phyloP scores from a whole-genome alignment of 306 rosid species.

The Oxytropis ochrocephala region DNA sequence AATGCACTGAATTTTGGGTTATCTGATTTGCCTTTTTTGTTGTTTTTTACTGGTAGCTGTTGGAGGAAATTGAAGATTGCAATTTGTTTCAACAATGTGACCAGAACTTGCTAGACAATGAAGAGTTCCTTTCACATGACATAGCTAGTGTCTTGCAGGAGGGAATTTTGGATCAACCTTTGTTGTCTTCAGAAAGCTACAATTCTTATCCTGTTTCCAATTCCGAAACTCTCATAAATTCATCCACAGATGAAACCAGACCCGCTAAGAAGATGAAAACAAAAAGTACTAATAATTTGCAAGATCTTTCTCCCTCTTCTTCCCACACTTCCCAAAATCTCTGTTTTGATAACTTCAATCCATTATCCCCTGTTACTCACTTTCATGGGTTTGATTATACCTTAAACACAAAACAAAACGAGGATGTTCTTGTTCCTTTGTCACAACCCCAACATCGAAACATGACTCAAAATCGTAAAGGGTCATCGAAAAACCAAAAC shows the following conservation, averaged over 20 bases:
- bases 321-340: constrained; percentile 29
- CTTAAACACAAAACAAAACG: constrained; percentile 25
- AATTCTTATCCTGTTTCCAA: constrained; percentile 18
- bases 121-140: constrained; percentile 30
- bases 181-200: constrained; percentile 42
- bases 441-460: not conserved
- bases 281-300: not conserved
- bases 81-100: constrained; percentile 26
- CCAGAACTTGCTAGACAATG: constrained; percentile 14
- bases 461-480: not conserved
- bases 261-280: constrained; percentile 12
- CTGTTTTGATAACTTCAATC: constrained; percentile 32
- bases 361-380: not conserved
- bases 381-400: constrained; percentile 7
- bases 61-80: constrained; percentile 38
- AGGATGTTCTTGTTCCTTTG: not conserved
- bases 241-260: constrained; percentile 23
- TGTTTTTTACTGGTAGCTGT: not conserved
- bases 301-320: constrained; percentile 13
- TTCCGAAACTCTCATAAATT: constrained; percentile 22
- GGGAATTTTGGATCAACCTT: constrained; percentile 23
- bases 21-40: not conserved
- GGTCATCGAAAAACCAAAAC: not conserved
- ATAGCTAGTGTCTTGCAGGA: constrained; percentile 13
- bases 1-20: not conserved